Evolutionary conservation across 2,329 filamentous ascomycete species (phyloP).

Genomic region (Pseudogymnoascus sp.): DNA sequence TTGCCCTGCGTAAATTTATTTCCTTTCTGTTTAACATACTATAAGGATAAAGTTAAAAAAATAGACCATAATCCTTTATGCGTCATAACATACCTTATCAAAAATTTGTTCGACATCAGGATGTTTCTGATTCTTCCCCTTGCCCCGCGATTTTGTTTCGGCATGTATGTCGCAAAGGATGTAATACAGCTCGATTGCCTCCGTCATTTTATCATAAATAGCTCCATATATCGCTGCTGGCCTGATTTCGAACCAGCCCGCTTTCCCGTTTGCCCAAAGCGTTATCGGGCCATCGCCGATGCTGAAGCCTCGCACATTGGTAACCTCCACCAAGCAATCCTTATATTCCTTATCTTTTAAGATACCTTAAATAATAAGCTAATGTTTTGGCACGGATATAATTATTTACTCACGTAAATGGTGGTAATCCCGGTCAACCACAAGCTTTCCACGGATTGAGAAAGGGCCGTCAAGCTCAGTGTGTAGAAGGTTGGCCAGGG

Average conservation of each 20-base stretch:
- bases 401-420: constrained; percentile 31
- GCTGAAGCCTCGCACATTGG: constrained; percentile 42
- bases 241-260: constrained; percentile 62
- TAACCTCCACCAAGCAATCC: constrained; percentile 45
- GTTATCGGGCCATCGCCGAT: constrained; percentile 49
- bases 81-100: constrained; percentile 19
- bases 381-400: not conserved
- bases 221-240: constrained; percentile 50
- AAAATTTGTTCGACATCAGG: constrained; percentile 17
- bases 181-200: constrained; percentile 59
- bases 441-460: constrained; percentile 52
- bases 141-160: constrained; percentile 29
- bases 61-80: constrained; percentile 26
- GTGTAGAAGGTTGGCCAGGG: constrained; percentile 53
- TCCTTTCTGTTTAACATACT: constrained; percentile 47
- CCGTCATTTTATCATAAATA: constrained; percentile 52
- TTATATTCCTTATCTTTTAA: constrained; percentile 27
- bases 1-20: constrained; percentile 47
- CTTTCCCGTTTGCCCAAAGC: constrained; percentile 59
- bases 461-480: constrained; percentile 55
- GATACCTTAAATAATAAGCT: constrained; percentile 24
- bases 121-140: constrained; percentile 25
- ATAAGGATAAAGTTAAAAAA: constrained; percentile 28
- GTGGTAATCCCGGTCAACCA: constrained; percentile 41
- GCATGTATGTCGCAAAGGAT: constrained; percentile 52